These are phyloP conservation scores for Candida maesae DNA, from an alignment of 805 yeast species.

Conservation along the genomic window DNA sequence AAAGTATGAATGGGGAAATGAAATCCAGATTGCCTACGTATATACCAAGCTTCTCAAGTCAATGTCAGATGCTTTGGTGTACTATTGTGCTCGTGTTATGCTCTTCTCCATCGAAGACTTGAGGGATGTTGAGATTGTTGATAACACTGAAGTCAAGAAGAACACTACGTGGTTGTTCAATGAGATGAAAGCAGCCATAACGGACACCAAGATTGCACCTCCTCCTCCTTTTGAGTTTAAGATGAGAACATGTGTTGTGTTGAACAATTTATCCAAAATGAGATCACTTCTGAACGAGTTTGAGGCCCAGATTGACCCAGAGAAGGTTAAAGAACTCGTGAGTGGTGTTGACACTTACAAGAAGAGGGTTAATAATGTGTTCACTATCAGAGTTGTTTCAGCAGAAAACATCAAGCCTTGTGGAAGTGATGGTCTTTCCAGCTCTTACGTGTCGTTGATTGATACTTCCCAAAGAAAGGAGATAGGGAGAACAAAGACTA, in stretches of 20 bases:
- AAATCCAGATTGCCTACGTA: slow-evolving; percentile 56
- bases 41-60: slow-evolving; percentile 58
- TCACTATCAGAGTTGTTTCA: slow-evolving; percentile 56
- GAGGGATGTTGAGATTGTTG: slow-evolving; percentile 21
- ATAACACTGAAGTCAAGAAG: slow-evolving; percentile 23
- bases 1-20: slow-evolving; percentile 62
- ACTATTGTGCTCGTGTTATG: slow-evolving; percentile 39
- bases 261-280: slow-evolving; percentile 61
- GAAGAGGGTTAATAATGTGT: slow-evolving; percentile 43
- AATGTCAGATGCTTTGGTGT: slow-evolving; percentile 56
- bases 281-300: slow-evolving; percentile 44
- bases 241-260: slow-evolving; percentile 65
- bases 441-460: slow-evolving; percentile 58
- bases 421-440: slow-evolving; percentile 43
- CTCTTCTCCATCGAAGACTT: slow-evolving; percentile 42
- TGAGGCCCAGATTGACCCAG: slow-evolving; percentile 59
- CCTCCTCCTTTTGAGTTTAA: slow-evolving; percentile 58
- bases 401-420: slow-evolving; percentile 58
- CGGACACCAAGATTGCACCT: slow-evolving; percentile 31
- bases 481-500: slow-evolving; percentile 66
- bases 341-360: slow-evolving; percentile 15
- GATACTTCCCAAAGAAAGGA: slow-evolving; percentile 52
- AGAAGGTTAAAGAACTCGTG: slow-evolving; percentile 36
- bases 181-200: slow-evolving; percentile 50
- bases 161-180: slow-evolving; percentile 42